These are phyloP conservation scores for Fragaria vesca DNA, from an alignment of 306 rosid genomes.

Conservation along the genomic window DNA sequence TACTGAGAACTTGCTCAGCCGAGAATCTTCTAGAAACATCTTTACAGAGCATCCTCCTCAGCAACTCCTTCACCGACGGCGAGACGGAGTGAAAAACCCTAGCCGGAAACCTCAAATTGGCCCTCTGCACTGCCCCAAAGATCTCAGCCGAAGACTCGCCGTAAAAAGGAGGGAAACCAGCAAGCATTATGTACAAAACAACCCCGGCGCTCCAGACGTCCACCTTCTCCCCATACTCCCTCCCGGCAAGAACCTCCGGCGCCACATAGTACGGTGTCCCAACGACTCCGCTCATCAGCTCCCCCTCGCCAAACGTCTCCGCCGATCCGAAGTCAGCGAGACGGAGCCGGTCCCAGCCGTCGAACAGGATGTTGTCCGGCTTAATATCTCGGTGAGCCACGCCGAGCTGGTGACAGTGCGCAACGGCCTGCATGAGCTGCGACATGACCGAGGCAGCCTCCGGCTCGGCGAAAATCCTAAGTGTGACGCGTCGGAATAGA, in stretches of 20 bases:
- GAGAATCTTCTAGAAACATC: conserved; percentile 63
- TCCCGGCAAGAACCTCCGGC: conserved; percentile 61
- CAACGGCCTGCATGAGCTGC: conserved; percentile 55
- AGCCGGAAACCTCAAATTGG: conserved; percentile 57
- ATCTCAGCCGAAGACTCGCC: conserved; percentile 62
- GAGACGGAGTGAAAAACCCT: conserved; percentile 47
- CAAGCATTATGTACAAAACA: conserved; percentile 63
- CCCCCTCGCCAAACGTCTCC: conserved; percentile 41
- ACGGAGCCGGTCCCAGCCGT: conserved; percentile 28
- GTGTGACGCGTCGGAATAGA: conserved; percentile 35
- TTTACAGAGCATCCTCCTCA: conserved; percentile 58
- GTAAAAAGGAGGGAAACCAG: conserved; percentile 57
- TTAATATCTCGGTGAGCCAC: conserved; percentile 72
- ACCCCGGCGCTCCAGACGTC: conserved; percentile 87
- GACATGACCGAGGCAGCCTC: conserved; percentile 40
- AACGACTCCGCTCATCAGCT: conserved; percentile 53
- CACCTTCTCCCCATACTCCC: conserved; percentile 55
- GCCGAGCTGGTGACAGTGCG: conserved; percentile 61
- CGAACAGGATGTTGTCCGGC: conserved; percentile 65
- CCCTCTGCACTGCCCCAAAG: conserved; percentile 55
- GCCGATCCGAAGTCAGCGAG: conserved; percentile 71
- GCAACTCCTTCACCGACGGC: conserved; percentile 53
- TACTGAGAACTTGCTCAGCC: conserved; percentile 64
- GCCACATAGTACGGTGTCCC: conserved; percentile 78
- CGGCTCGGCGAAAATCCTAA: conserved; percentile 32